Base-by-base conservation (phyloP, 306 rosid genomes). In the Quercus dentata region DNA sequence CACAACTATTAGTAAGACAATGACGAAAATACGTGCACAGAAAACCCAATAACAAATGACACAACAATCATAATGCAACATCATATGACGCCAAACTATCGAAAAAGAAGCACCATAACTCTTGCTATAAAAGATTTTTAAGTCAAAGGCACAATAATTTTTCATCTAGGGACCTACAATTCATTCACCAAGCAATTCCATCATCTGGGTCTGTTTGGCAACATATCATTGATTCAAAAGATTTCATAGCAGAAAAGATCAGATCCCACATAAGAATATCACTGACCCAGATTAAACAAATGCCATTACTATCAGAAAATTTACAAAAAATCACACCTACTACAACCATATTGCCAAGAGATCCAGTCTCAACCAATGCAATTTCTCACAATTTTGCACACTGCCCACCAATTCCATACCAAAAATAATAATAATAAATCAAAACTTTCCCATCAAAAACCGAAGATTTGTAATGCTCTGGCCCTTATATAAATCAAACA, bases 311-410 rank as follows among this genome's bases (percentile, higher is more conserved):
- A 10, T 57, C n/a, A 38, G 54, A 12, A 76, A 64, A 77, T 27
- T 72, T 11, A 25, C 55, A 59, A 19, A 14, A 72, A 49, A 75
- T n/a, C 74, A 67, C 20, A 46, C 14, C 57, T 71, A 86, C 44
- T 64, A 56, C 61, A 78, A 54, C 81, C 55, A 71, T 21, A 51
- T 75, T 77, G 64, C 80, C 41, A 17, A 64, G 75, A 64, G 83
- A 85, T 82, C 85, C 85, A 87, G 80, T 78, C 87, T 58, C 56
- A 74, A 13, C 52, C 52, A 46, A 8, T 46, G 52, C 52, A 11
- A 46, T 11, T 10, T 46, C 52, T 46, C 14, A 46, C 15, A 46
- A 46, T 46, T 46, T 46, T 46, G 52, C 52, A 46, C 15, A 46
- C 15, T 46, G 14, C 12, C 52, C 52, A 2, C 4, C 52, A 46